phyloP scores from a whole-genome alignment of 257 asterid genomes.

The Plantago major region DNA sequence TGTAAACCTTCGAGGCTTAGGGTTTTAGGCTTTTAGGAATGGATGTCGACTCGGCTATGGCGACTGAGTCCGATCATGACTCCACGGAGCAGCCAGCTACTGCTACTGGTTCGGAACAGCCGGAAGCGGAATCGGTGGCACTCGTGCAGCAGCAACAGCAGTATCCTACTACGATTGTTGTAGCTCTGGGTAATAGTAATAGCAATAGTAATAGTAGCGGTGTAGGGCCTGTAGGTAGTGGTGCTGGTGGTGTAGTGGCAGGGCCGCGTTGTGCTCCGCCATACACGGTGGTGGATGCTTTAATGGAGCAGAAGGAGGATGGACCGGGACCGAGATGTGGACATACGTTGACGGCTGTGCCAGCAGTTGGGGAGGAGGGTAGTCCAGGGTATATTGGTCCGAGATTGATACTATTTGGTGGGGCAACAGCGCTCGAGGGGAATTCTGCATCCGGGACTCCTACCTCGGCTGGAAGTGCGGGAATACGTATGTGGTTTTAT shows the following conservation, averaged over 20 bases:
- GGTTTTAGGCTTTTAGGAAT: constrained; percentile 1
- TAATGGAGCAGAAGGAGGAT: constrained; percentile 84
- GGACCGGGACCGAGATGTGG: constrained; percentile 99
- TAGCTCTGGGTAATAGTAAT: constrained; percentile 27
- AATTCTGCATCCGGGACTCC: constrained; percentile 96
- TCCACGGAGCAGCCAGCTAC: neutral
- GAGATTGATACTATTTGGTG: constrained; percentile 84
- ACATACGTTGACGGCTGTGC: constrained; percentile 94
- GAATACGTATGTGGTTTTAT: constrained; percentile 63
- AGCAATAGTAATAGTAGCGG: constrained; percentile 19
- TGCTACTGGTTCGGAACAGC: neutral
- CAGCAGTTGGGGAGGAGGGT: constrained; percentile 97
- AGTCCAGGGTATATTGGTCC: constrained; percentile 80
- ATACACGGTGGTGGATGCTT: constrained; percentile 68
- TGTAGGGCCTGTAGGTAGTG: constrained; percentile 14
- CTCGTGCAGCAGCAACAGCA: constrained; percentile 37
- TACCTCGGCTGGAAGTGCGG: constrained; percentile 95
- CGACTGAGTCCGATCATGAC: constrained; percentile 12
- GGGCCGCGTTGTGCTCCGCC: constrained; percentile 95
- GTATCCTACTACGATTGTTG: constrained; percentile 11
- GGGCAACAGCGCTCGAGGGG: constrained; percentile 98
- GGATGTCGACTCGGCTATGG: constrained; percentile 17
- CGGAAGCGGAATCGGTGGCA: constrained; percentile 32
- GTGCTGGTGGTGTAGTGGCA: constrained; percentile 39
- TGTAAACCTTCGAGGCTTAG: neutral